Conservation (phyloP, 768 basidiomycete species). For the Boletus bicolor region DNA sequence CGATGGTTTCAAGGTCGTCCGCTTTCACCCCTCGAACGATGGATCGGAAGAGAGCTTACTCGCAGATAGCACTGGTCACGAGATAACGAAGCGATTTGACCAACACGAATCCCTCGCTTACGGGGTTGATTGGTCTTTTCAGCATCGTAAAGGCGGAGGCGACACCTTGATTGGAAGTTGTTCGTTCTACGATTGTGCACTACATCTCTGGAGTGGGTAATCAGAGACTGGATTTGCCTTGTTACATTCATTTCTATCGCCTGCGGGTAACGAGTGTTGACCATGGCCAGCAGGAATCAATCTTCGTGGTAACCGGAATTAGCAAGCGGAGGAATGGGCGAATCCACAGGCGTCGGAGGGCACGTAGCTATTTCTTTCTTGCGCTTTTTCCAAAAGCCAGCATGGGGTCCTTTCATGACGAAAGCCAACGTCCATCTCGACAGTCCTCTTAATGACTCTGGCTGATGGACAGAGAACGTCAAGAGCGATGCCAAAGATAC, state of each 20-base stretch:
- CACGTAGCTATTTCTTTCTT: constrained; percentile 14
- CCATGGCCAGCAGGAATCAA: neutral
- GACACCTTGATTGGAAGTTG: constrained; percentile 75
- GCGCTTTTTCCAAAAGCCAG: constrained; percentile 48
- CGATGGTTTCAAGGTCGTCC: constrained; percentile 86
- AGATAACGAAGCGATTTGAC: constrained; percentile 60
- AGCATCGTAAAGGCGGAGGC: constrained; percentile 20
- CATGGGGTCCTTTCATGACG: constrained; percentile 57
- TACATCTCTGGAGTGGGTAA: constrained; percentile 79
- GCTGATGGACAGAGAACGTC: constrained; percentile 58
- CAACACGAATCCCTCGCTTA: constrained; percentile 84
- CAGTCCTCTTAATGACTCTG: constrained; percentile 66
- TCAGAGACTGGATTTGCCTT: neutral
- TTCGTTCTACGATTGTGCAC: constrained; percentile 90
- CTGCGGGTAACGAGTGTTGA: neutral
- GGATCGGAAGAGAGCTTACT: neutral
- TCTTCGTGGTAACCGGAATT: neutral
- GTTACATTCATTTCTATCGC: neutral
- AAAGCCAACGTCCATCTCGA: constrained; percentile 71
- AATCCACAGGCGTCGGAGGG: constrained; percentile 8
- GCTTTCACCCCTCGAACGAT: constrained; percentile 13
- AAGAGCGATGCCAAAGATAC: constrained; percentile 64
- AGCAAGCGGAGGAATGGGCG: neutral
- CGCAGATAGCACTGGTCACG: constrained; percentile 23
- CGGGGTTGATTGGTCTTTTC: constrained; percentile 85